phyloP scores from a whole-genome alignment of 2,329 filamentous ascomycete species.

The Stylonectria norvegica region DNA sequence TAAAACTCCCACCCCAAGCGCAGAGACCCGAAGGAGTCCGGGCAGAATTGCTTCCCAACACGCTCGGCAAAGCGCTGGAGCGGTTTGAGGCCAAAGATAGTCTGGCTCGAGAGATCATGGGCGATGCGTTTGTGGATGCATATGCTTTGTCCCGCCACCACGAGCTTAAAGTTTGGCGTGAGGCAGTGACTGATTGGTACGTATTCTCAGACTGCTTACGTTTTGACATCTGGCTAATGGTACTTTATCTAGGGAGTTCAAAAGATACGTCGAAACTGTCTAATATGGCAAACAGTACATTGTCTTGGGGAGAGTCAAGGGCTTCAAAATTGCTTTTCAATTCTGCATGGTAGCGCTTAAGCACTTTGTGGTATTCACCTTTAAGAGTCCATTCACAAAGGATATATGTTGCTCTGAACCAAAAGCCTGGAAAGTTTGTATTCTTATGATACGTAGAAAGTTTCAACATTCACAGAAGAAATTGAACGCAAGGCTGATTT shows the following conservation, averaged over 20 bases:
- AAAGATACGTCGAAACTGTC: slow-evolving; percentile 6
- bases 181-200: slow-evolving; percentile 76
- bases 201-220: slow-evolving; percentile 29
- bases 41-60: slow-evolving; percentile 64
- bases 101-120: slow-evolving; percentile 69
- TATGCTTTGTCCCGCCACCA: slow-evolving; percentile 64
- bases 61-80: slow-evolving; percentile 62
- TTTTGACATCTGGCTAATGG: not conserved
- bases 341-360: not conserved
- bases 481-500: not conserved
- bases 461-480: too few species aligned
- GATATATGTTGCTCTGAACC: too few species aligned
- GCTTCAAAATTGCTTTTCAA: not conserved
- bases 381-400: too few species aligned
- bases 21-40: slow-evolving; percentile 47
- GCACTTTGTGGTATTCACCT: not conserved
- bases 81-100: slow-evolving; percentile 62
- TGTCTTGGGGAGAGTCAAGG: not conserved
- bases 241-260: slow-evolving; percentile 4
- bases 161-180: slow-evolving; percentile 69
- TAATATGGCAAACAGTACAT: not conserved
- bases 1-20: slow-evolving; percentile 64
- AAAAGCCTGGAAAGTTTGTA: too few species aligned
- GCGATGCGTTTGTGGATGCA: slow-evolving; percentile 71
- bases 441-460: too few species aligned